These are phyloP conservation scores for Didymella lethalis DNA, from an alignment of 2,329 filamentous ascomycete genomes.

Conservation along the genomic window DNA sequence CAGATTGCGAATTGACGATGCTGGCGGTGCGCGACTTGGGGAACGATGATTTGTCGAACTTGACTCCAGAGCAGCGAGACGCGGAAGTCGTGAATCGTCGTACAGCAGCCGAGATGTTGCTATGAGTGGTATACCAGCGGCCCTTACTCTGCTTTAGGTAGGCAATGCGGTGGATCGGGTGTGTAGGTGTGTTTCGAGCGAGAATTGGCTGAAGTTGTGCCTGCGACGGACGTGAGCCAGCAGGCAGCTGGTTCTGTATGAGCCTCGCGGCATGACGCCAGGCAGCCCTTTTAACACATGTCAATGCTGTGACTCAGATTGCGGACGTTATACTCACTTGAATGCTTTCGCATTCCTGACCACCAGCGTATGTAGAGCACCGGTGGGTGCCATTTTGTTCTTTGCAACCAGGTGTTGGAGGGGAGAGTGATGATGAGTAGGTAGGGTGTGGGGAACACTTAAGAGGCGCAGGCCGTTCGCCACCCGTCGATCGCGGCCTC, in stretches of 20 bases:
- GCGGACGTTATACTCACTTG: conserved; percentile 40
- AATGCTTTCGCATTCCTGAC: conserved; percentile 53
- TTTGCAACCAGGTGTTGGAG: conserved; percentile 29
- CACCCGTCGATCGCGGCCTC: conserved; percentile 20
- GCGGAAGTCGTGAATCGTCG: conserved; percentile 63
- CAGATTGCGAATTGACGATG: conserved; percentile 69
- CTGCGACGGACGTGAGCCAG: conserved; percentile 54
- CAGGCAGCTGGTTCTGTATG: conserved; percentile 55
- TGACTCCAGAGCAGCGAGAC: conserved; percentile 48
- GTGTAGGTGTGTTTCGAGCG: conserved; percentile 63
- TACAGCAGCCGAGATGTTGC: conserved; percentile 53
- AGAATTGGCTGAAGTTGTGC: conserved; percentile 66
- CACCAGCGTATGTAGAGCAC: conserved; percentile 51
- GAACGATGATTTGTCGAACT: conserved; percentile 61
- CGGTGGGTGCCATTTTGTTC: conserved; percentile 48
- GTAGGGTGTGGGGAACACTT: conserved; percentile 30
- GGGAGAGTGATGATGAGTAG: conserved; percentile 17
- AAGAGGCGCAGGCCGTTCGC: conserved; percentile 34
- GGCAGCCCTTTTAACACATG: conserved; percentile 51
- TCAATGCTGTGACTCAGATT: conserved; percentile 22
- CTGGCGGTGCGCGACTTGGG: conserved; percentile 64
- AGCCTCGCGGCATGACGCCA: conserved; percentile 58
- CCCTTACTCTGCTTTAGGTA: conserved; percentile 70
- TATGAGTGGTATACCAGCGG: conserved; percentile 68
- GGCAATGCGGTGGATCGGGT: conserved; percentile 68